Base-by-base conservation (phyloP, 2,329 filamentous ascomycete species). In the Pseudovirgaria hyperparasitica region DNA sequence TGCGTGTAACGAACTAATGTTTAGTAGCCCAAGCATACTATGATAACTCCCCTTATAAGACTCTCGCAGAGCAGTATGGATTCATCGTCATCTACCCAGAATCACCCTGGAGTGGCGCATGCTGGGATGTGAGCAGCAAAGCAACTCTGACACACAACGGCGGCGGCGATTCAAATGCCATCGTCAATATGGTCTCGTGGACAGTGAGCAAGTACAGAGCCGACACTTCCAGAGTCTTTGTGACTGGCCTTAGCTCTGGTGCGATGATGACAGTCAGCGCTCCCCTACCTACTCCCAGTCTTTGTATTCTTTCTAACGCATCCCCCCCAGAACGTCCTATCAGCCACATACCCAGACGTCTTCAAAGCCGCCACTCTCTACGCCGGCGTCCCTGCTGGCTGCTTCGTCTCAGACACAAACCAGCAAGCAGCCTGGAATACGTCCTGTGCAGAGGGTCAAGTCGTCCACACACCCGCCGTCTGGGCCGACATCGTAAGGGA, bases 71-170 rank as follows among this genome's bases (percentile, higher is more conserved):
- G 32, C 41, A 54, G 23, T 56, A 70, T 28, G 70, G 67, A 20
- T 73, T 67, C 48, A 70, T 76, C 29, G 59, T 67, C 33, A 67
- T 75, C 41, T 75, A 69, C 46, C 67, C 68, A 2, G 55, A 60
- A 36, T 62, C 60, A 3, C 64, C 65, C 0, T 62, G 66, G 37
- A 46, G 46, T n/a, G 66, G 55, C 5, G 52, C 54, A 51, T 74
- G 70, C 50, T 74, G 70, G 69, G 70, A 74, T 31, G 66, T 73
- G 2, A 66, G 65, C 5, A 69, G 62, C 7, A 56, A 57, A 20
- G 57, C 57, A 7, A 58, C 67, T 0, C 55, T 75, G 2, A 65
- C 59, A 3, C 70, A 70, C 38, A 57, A 67, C 29, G 69, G 66
- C 6, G 69, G 70, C 13, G 66, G 67, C 3, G 65, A 75, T 44